Base-by-base conservation (phyloP, 768 basidiomycete species). In the Suillus brevipes region DNA sequence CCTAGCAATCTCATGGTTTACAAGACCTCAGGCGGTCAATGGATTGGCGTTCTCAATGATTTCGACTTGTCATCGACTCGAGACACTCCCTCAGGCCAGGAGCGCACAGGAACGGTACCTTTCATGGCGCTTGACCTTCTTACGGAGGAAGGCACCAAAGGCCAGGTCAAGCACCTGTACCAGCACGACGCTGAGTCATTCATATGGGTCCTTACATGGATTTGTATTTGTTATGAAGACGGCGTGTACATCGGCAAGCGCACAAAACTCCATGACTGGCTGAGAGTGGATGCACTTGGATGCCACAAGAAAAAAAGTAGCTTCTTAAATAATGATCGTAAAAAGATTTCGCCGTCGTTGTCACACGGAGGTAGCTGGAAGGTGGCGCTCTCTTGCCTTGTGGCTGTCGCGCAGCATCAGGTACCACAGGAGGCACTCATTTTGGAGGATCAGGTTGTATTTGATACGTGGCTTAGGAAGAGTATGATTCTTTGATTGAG, bases 41-140 rank as follows among this genome's bases (percentile, higher is more conserved):
- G 23, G 6, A 63, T 50, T 34, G 67, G 66, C 6, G 59, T 68
- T 7, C 52, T 68, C 8, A 67, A 67, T 12, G 53, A 67, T 40
- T 68, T 61, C 14, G 66, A 67, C 59, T 64, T 31, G 25, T 59
- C 42, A 14, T 52, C 28, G 16, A 50, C 16, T 28, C 42, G 0
- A 36, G 37, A 25, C 5, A 36, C 1, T 18, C 13, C n/a, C 5
- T 58, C 6, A 23, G 23, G 18, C 20, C 23, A 42, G 16, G 62
- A 67, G 57, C 59, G 60, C 23, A 67, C 66, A 13, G 66, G 67
- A 5, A 68, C 60, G 4, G 37, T 57, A 6, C 66, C 67, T 2
- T 68, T 64, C 37, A 64, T 67, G 67, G 37, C 59, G 0, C 16
- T 61, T 1, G 63, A 67, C 6, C 36, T 68, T 7, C 66, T 67